A percentile compares a stretch with the other conserved stretches of the same genome.
These are phyloP conservation scores for Plasmodium vivax DNA, from an alignment of 169 alveolate species.

Conservation along the genomic window DNA sequence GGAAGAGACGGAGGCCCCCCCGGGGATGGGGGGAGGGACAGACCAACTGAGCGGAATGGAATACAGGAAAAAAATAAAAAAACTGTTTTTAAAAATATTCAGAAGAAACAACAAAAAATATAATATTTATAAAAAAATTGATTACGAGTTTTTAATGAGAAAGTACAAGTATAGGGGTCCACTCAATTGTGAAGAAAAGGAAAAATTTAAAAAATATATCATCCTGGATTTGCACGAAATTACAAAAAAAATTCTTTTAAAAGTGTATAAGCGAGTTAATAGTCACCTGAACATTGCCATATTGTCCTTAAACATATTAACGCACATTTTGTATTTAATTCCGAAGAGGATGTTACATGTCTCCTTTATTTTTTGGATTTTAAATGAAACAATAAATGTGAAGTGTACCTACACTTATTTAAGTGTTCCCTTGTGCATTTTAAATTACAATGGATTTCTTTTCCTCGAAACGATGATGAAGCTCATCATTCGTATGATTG, in stretches of 20 bases:
- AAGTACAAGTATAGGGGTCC: slow-evolving; percentile 32
- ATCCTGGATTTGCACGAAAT: slow-evolving; percentile 67
- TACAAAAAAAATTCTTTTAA: slow-evolving; percentile 55
- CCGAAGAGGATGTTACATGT: slow-evolving; percentile 41
- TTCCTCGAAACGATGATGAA: slow-evolving; percentile 77
- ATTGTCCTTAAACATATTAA: slow-evolving; percentile 66
- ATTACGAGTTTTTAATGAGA: slow-evolving; percentile 40
- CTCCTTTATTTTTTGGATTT: slow-evolving; percentile 49
- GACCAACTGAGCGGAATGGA: slow-evolving; percentile 20
- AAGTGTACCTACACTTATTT: slow-evolving; percentile 51
- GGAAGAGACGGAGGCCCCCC: not conserved
- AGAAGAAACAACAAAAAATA: slow-evolving; percentile 50
- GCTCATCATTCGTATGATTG: slow-evolving; percentile 56
- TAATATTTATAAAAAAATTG: slow-evolving; percentile 66
- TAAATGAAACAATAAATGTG: slow-evolving; percentile 71
- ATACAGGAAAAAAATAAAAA: slow-evolving; percentile 60
- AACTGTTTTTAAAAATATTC: slow-evolving; percentile 58
- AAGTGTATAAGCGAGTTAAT: slow-evolving; percentile 68
- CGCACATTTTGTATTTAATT: slow-evolving; percentile 30
- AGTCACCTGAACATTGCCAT: slow-evolving; percentile 48
- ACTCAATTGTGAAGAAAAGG: slow-evolving; percentile 44
- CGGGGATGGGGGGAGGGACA: not conserved
- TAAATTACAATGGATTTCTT: slow-evolving; percentile 67
- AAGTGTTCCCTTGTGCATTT: slow-evolving; percentile 69
- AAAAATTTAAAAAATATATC: slow-evolving; percentile 29